These are phyloP conservation scores for Chalciporus pseudorubinellus DNA, from an alignment of 768 basidiomycete genomes.

Conservation along the genomic window DNA sequence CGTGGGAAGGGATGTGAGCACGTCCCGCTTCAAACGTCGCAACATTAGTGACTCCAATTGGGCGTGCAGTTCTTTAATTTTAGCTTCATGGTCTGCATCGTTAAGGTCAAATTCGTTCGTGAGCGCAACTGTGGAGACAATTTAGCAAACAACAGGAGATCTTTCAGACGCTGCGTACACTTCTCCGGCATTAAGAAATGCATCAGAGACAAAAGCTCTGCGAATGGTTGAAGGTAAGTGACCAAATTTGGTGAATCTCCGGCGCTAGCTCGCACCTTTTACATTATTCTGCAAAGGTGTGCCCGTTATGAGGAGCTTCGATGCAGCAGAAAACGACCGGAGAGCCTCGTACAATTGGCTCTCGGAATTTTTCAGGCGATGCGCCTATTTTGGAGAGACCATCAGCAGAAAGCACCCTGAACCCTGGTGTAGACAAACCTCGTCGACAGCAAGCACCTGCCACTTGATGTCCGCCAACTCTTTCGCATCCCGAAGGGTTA, in stretches of 20 bases:
- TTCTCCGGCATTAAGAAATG: constrained; percentile 99
- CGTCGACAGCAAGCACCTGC: constrained; percentile 95
- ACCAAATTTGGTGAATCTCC: not conserved
- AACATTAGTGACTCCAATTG: constrained; percentile 95
- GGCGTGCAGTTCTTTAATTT: constrained; percentile 93
- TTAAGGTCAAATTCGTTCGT: constrained; percentile 94
- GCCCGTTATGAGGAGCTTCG: constrained; percentile 95
- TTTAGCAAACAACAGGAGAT: constrained; percentile 5
- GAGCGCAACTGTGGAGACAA: constrained; percentile 62
- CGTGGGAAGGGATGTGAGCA: constrained; percentile 91
- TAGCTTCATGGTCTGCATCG: constrained; percentile 88
- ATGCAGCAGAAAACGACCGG: constrained; percentile 81
- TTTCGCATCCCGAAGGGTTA: constrained; percentile 85
- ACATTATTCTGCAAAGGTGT: constrained; percentile 99
- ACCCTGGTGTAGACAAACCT: constrained; percentile 48
- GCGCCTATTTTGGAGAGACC: constrained; percentile 55
- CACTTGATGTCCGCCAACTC: constrained; percentile 94
- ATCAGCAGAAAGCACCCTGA: constrained; percentile 12
- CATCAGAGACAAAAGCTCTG: constrained; percentile 95
- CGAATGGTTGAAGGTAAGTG: constrained; percentile 9
- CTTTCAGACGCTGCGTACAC: constrained; percentile 51
- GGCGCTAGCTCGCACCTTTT: constrained; percentile 60
- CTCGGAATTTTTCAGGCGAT: constrained; percentile 97
- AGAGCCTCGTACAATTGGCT: constrained; percentile 96
- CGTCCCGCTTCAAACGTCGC: constrained; percentile 91